Conservation (phyloP, 2,329 filamentous ascomycete species). For the Colletotrichum abscissum region DNA sequence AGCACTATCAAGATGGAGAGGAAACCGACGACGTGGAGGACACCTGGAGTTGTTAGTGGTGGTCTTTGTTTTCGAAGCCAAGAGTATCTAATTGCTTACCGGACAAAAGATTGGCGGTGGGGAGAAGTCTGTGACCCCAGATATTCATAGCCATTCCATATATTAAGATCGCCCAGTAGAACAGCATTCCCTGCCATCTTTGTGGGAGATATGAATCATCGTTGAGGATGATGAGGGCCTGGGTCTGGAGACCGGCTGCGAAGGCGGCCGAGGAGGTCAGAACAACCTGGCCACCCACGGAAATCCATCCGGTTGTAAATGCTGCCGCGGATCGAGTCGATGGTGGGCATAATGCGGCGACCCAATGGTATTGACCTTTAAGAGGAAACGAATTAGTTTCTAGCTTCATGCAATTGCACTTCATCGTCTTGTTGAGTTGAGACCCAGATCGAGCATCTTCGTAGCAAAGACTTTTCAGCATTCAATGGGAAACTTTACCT, state of each 20-base stretch:
- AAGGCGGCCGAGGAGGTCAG: conserved; percentile 60
- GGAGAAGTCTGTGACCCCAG: conserved; percentile 51
- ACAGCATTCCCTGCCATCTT: conserved; percentile 58
- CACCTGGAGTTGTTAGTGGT: conserved; percentile 19
- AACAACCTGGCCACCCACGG: conserved; percentile 57
- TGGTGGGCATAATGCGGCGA: conserved; percentile 49
- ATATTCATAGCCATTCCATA: conserved; percentile 54
- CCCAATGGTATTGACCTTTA: conserved; percentile 58
- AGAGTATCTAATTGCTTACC: conserved; percentile 20
- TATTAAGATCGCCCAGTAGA: conserved; percentile 56
- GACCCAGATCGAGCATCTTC: background rate
- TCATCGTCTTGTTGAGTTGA: background rate
- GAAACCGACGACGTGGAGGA: conserved; percentile 44
- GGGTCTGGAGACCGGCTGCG: conserved; percentile 55
- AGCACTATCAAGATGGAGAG: conserved; percentile 43
- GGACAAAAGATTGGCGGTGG: conserved; percentile 46
- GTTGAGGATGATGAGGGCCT: conserved; percentile 56
- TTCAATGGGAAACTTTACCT: conserved; percentile 35
- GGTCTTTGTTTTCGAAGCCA: fast-evolving
- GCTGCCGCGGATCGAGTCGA: conserved; percentile 48
- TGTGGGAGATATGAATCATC: conserved; percentile 50
- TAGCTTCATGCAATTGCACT: background rate
- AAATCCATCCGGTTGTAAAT: conserved; percentile 58
- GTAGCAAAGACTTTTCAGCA: background rate
- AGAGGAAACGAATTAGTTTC: background rate